Conservation (phyloP, 257 asterid species). For the Solanum pennellii region DNA sequence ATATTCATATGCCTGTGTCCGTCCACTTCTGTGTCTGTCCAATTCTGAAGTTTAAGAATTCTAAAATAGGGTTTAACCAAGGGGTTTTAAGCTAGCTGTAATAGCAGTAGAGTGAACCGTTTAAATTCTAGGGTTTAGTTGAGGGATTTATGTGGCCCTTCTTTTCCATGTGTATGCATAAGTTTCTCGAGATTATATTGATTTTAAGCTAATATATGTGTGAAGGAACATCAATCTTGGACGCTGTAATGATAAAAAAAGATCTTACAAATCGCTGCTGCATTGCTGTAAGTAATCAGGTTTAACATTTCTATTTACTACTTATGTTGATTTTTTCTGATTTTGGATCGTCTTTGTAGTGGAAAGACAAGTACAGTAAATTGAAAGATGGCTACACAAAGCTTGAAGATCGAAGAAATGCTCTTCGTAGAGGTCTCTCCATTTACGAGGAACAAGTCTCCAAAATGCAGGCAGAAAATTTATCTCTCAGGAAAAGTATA, state of each 20-base stretch:
- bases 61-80: neutral
- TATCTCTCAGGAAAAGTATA: constrained; percentile 44
- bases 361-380: constrained; percentile 13
- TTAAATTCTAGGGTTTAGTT: neutral
- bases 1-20: neutral
- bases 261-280: constrained; percentile 54
- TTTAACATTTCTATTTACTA: neutral
- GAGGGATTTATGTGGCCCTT: neutral
- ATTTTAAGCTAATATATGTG: neutral
- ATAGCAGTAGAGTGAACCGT: neutral
- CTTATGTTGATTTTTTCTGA: neutral
- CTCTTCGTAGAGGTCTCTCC: constrained; percentile 20
- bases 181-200: neutral
- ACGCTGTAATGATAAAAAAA: constrained; percentile 32
- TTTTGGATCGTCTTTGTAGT: neutral
- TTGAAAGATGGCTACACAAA: constrained; percentile 34
- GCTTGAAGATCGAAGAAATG: constrained; percentile 29
- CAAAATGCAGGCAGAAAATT: constrained; percentile 34
- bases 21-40: neutral
- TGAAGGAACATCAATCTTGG: constrained; percentile 29
- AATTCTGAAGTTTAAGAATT: neutral
- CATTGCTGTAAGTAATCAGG: constrained; percentile 24
- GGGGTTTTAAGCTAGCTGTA: neutral
- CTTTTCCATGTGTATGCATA: neutral
- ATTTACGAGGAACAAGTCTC: constrained; percentile 15